Base-by-base conservation (phyloP, 352 stramenopile species). In the Globisporangium mamillatum region DNA sequence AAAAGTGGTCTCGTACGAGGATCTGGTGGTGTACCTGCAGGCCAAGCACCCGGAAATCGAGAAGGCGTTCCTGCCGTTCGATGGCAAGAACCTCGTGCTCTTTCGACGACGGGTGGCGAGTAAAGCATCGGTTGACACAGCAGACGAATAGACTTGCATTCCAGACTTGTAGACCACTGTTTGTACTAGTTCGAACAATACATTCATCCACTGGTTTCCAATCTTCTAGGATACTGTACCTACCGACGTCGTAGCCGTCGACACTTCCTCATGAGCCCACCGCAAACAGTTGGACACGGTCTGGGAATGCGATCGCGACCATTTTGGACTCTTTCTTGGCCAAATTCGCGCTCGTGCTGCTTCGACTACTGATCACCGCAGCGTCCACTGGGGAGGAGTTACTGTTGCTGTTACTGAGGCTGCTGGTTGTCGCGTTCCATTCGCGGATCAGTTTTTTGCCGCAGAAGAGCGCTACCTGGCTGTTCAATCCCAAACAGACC, bases 1-100 rank as follows among this genome's bases (percentile, higher is more conserved):
- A 14, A 78, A 82, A 50, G 91, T 97, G 3, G 57, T 85, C 10
- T 94, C 86, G 27, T 94, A 94, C 66, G 80, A 92, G 36, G 70
- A 93, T 18, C 78, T 97, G 34, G 73, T 97, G 36, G 68, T 82
- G 64, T 96, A 97, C 57, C 77, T 97, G 22, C 38, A 70, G 20
- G 75, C 76, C n/a, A 97, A 97, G 60, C 62, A 91, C 63, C 66
- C 77, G 0, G 63, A 69, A 14, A 91, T 96, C 38, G 69, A 88
- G 56, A 78, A 78, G 48, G 76, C 74, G 7, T 93, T 88, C 46
- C 64, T 97, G 24, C 76, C 84, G 1, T 93, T 95, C 53, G 84
- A 92, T 36, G 90, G 90, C 24, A 94, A 93, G 64, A 96, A 96
- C 64, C 76, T 89, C 50, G 88, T 97, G 65, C 70, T 97, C 4